Evolutionary conservation across 2,329 filamentous ascomycete genomes (phyloP), one percentile per base, ranked within the genome.

Genomic region (Sarocladiaceae sp.): DNA sequence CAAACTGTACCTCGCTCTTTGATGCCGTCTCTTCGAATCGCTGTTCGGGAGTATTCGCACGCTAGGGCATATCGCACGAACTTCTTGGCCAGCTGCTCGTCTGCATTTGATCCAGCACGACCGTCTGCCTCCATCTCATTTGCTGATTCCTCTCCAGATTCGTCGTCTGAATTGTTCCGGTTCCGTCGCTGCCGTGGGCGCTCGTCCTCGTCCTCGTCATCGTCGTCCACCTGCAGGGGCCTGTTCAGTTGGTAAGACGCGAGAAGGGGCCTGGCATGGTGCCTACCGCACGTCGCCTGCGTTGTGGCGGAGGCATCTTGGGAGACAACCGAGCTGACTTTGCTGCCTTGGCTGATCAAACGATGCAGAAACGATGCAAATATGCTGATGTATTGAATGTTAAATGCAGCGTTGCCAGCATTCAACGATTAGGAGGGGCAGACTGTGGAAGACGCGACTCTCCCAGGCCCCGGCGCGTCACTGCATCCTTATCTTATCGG

Each of bases 61-160:
- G 80, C 77, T 19, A 85, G 60, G 3, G 78, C 80, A 53, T 83
- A 83, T 44, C 82, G 74, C n/a, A 85, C 72, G n/a, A 85, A 61
- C 55, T 81, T 83, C 62, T 82, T 83, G 27, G 78, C 73, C 26
- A 81, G 60, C 51, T 78, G 73, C 3, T 72, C 65, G 27, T 74
- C 69, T 31, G 63, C 67, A 24, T 57, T 66, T n/a, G 59, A 61
- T 16, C 58, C 61, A n/a, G 57, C 55, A 11, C 50, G 47, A 5
- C 49, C 58, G 5, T 60, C 56, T 3, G 45, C 50, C 6, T 62
- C 59, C 55, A 63, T 61, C 1, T 53, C 59, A 3, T 64, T 60
- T 3, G 63, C 64, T 5, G 43, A 45, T 10, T 45, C 46, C 3
- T 37, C 21, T 9, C 21, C 31, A 11, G 41, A 41, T 26, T 26